Percentiles rank a stretch among this genome's conserved stretches.
Conservation (phyloP, 257 asterid genomes). For the Solanum pinnatisectum region DNA sequence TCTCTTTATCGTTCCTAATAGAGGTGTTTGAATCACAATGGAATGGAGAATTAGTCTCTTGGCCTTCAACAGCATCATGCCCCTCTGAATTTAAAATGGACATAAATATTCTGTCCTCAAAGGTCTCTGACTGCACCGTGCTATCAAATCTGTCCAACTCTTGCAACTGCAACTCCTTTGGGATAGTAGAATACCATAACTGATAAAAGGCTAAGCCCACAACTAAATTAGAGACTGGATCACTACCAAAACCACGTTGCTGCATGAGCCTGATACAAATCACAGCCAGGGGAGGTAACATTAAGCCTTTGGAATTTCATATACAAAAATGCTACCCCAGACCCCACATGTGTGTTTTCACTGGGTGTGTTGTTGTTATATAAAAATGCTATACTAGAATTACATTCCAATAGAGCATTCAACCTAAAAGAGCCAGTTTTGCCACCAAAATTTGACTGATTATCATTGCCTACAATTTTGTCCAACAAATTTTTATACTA, state of each 20-base stretch:
- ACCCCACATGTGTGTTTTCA: background rate
- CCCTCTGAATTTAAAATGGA: constrained; percentile 30
- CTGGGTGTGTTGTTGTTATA: background rate
- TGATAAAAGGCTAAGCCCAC: constrained; percentile 65
- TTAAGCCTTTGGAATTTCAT: background rate
- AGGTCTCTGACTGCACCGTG: constrained; percentile 25
- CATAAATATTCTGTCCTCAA: constrained; percentile 18
- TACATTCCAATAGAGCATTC: background rate
- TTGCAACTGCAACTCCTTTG: constrained; percentile 46
- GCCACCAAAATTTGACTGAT: background rate
- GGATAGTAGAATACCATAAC: constrained; percentile 62
- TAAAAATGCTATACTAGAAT: background rate
- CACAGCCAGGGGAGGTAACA: constrained; percentile 1
- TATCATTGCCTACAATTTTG: background rate
- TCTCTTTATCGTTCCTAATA: constrained; percentile 48
- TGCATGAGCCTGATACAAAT: constrained; percentile 52
- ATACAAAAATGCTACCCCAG: background rate
- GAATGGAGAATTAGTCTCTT: constrained; percentile 17
- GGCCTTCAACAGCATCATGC: constrained; percentile 27
- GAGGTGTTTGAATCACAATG: constrained; percentile 48
- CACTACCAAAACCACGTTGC: constrained; percentile 48
- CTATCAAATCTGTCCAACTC: constrained; percentile 18
- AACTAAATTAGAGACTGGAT: constrained; percentile 60
- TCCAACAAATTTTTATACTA: background rate
- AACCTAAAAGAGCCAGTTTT: background rate